These are phyloP conservation scores for Tetradesmus obliquus DNA, from an alignment of 139 green algal genomes.

Conservation along the genomic window DNA sequence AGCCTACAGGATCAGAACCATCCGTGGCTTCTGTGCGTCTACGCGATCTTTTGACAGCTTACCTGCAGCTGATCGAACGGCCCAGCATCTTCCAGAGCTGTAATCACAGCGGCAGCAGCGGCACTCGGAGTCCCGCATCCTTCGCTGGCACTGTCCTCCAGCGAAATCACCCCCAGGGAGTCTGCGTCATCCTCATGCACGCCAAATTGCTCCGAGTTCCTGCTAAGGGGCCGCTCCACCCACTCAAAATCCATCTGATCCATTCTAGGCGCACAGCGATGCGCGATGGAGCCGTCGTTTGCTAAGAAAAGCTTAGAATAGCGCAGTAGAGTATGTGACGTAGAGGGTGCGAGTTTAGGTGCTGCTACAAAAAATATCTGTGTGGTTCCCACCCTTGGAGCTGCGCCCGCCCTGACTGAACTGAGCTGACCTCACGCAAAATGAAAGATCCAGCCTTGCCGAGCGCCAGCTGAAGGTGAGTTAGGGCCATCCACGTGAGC, in stretches of 20 bases:
- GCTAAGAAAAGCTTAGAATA: neutral
- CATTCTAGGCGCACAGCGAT: neutral
- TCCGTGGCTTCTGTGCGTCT: neutral
- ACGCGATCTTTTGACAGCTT: neutral
- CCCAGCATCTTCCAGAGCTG: neutral
- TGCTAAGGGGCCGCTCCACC: neutral
- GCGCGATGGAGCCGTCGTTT: neutral
- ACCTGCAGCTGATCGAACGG: neutral
- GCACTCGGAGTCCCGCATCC: neutral
- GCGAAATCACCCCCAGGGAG: neutral
- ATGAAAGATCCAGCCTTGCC: too few species aligned
- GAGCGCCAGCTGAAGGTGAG: too few species aligned
- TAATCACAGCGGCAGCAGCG: neutral
- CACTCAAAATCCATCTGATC: neutral
- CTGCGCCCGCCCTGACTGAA: neutral
- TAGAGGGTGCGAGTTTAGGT: neutral
- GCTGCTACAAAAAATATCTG: neutral
- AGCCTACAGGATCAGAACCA: neutral
- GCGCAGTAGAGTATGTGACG: neutral
- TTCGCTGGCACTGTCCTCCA: neutral
- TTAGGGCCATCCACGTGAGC: too few species aligned
- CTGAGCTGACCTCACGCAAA: too few species aligned
- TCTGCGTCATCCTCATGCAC: neutral
- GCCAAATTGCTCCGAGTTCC: neutral
- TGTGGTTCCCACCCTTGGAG: neutral